phyloP scores from a whole-genome alignment of 495 filamentous ascomycete species.

The Aspergillus cavernicola region DNA sequence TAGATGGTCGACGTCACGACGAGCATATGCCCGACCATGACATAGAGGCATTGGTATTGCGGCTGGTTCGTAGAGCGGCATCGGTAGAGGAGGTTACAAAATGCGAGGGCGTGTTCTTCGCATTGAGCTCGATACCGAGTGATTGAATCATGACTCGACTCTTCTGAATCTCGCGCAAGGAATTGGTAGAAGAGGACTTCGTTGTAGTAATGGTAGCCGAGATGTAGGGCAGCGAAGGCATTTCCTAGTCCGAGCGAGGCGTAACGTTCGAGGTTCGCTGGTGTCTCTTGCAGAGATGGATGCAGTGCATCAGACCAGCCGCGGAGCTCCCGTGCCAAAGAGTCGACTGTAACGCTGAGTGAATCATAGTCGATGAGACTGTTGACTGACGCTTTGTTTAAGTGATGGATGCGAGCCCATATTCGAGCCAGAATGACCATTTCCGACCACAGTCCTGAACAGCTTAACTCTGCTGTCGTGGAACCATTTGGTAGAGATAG shows the following conservation, averaged over 20 bases:
- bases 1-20: not conserved
- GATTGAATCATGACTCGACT: not conserved
- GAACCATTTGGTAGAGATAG: not conserved
- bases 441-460: not conserved
- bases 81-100: not conserved
- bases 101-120: not conserved
- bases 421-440: not conserved
- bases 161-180: not conserved
- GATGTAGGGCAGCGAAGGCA: not conserved
- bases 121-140: not conserved
- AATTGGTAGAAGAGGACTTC: conserved; percentile 4
- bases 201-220: conserved; percentile 1
- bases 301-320: not conserved
- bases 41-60: not conserved
- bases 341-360: not conserved
- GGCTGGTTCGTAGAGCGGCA: not conserved
- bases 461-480: not conserved
- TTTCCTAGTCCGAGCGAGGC: not conserved
- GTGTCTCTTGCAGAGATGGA: not conserved
- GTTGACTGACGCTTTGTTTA: not conserved
- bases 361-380: not conserved
- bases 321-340: not conserved
- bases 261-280: not conserved
- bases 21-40: not conserved
- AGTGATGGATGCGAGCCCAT: not conserved